Percentiles rank a stretch among this genome's conserved stretches.
Evolutionary conservation across 352 stramenopile genomes (phyloP).

Genomic region (Aphanomyces stellatus): DNA sequence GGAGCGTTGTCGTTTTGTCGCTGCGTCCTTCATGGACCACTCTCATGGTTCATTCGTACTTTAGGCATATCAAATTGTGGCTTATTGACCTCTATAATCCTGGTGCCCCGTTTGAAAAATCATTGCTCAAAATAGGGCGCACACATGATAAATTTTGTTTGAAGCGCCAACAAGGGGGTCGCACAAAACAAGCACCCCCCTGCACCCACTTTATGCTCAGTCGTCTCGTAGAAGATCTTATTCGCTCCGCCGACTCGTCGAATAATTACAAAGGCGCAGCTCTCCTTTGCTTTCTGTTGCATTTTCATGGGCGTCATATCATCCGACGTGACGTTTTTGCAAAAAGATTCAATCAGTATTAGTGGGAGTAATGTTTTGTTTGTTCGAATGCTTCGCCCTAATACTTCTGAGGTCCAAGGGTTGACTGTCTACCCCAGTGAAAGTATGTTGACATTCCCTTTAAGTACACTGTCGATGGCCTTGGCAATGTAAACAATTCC

Average conservation of each 20-base stretch:
- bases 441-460: not conserved
- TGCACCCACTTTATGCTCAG: not conserved
- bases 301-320: not conserved
- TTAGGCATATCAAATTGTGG: not conserved
- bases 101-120: not conserved
- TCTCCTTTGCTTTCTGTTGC: not conserved
- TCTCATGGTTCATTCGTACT: slow-evolving; percentile 32
- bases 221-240: not conserved
- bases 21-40: too few species aligned
- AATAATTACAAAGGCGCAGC: not conserved
- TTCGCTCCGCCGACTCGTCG: too few species aligned
- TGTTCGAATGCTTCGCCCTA: not conserved
- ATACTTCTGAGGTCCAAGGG: not conserved
- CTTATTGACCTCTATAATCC: not conserved
- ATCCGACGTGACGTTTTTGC: not conserved
- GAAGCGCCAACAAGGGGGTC: not conserved
- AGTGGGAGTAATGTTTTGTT: not conserved
- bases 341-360: not conserved
- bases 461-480: not conserved
- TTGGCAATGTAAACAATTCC: not conserved
- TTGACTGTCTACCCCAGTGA: not conserved
- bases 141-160: not conserved
- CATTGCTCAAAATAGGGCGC: not conserved
- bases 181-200: not conserved
- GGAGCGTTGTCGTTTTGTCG: too few species aligned